phyloP scores from a whole-genome alignment of 768 basidiomycete species.

The Termitomyces sp. region DNA sequence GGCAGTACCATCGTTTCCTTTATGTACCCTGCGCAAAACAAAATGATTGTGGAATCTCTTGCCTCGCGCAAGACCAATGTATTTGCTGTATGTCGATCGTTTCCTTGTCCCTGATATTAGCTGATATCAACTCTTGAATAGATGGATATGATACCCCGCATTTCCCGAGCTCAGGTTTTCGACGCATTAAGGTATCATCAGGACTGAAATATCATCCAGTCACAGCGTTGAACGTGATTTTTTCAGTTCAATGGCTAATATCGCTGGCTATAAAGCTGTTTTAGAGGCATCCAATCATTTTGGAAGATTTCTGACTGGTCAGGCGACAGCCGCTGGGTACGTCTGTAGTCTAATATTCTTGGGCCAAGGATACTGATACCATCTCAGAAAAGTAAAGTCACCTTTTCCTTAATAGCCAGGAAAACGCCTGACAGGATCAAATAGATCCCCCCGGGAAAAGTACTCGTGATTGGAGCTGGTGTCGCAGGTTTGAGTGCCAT shows the following conservation, averaged over 20 bases:
- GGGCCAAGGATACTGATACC: background rate
- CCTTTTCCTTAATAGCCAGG: background rate
- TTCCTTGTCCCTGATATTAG: background rate
- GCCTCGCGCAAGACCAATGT: slow-evolving; percentile 62
- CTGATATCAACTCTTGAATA: slow-evolving; percentile 8
- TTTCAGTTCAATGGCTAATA: slow-evolving; percentile 86
- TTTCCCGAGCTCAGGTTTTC: slow-evolving; percentile 86
- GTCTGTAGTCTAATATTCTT: slow-evolving; percentile 19
- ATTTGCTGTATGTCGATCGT: slow-evolving; percentile 47
- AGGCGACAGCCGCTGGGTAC: slow-evolving; percentile 87
- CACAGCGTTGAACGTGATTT: background rate
- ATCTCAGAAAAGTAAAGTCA: slow-evolving; percentile 25
- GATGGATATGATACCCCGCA: slow-evolving; percentile 91
- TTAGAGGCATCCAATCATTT: slow-evolving; percentile 88
- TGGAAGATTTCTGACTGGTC: slow-evolving; percentile 84
- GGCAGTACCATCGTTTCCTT: slow-evolving; percentile 82
- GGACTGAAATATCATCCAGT: background rate
- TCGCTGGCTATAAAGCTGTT: slow-evolving; percentile 90
- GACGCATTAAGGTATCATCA: slow-evolving; percentile 70
- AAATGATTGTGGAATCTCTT: slow-evolving; percentile 62
- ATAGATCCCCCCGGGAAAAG: slow-evolving; percentile 82
- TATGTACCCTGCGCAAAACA: slow-evolving; percentile 80
- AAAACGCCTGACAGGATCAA: slow-evolving; percentile 1
- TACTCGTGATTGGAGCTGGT: slow-evolving; percentile 83
- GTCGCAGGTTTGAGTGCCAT: slow-evolving; percentile 89